Conservation (phyloP, 306 rosid genomes). For the Sphenostylis stenocarpa region DNA sequence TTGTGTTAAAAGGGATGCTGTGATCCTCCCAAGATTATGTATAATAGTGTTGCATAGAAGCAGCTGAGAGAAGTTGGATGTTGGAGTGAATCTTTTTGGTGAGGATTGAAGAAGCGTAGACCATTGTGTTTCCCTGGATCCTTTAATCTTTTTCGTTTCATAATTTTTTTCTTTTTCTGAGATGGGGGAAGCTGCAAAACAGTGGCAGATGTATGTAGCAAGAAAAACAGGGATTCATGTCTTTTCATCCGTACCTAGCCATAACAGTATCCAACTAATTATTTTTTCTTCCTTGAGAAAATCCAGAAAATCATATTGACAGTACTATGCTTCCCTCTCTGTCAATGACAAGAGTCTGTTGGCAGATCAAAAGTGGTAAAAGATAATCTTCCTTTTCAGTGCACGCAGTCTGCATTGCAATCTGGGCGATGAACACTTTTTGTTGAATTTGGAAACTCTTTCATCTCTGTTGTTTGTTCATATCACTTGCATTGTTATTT, state of each 20-base stretch:
- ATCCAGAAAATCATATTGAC: not conserved
- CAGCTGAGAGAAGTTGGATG: conserved; percentile 18
- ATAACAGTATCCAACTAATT: conserved; percentile 9
- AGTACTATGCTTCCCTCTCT: conserved; percentile 27
- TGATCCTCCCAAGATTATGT: conserved; percentile 26
- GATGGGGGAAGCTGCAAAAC: conserved; percentile 30
- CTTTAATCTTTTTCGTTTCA: not conserved
- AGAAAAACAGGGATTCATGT: conserved; percentile 23
- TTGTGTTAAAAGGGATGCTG: not conserved
- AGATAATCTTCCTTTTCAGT: conserved; percentile 9
- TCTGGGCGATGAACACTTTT: conserved; percentile 6
- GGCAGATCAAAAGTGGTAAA: conserved; percentile 21
- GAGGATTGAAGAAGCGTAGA: not conserved
- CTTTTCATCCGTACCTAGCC: conserved; percentile 27
- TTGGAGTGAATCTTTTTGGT: conserved; percentile 10
- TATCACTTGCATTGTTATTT: not conserved
- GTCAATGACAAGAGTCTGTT: conserved; percentile 19
- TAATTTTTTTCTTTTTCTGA: not conserved
- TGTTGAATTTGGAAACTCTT: conserved; percentile 1
- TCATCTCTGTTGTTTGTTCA: not conserved
- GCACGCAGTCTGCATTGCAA: conserved; percentile 13
- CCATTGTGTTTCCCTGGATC: conserved; percentile 22
- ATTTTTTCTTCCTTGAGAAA: not conserved
- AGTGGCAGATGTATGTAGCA: conserved; percentile 37
- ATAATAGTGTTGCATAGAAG: conserved; percentile 39